These are phyloP conservation scores for Fusarium brevicatenulatum DNA, from an alignment of 2,329 filamentous ascomycete genomes.

Conservation along the genomic window DNA sequence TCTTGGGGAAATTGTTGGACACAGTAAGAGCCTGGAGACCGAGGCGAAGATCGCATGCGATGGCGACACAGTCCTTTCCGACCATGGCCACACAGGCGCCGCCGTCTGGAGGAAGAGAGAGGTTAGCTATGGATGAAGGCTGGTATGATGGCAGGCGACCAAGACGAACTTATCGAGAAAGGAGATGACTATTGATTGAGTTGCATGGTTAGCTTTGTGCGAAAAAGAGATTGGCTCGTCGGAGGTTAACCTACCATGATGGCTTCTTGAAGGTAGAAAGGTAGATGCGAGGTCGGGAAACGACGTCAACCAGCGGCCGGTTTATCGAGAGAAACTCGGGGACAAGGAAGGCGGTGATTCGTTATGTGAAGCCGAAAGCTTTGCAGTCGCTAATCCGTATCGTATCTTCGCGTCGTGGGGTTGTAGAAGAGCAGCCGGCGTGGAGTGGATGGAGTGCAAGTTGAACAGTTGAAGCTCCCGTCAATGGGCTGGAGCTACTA, in stretches of 20 bases:
- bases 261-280: slow-evolving; percentile 28
- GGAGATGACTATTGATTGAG: slow-evolving; percentile 75
- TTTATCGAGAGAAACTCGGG: slow-evolving; percentile 18
- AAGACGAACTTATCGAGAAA: slow-evolving; percentile 88
- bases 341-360: neutral
- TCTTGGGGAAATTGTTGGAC: slow-evolving; percentile 99
- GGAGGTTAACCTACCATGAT: slow-evolving; percentile 45
- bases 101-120: slow-evolving; percentile 65
- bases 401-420: slow-evolving; percentile 8
- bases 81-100: slow-evolving; percentile 99
- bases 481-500: slow-evolving; percentile 32
- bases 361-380: neutral
- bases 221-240: neutral
- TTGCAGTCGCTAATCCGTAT: slow-evolving; percentile 15
- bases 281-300: slow-evolving; percentile 35
- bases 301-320: slow-evolving; percentile 39
- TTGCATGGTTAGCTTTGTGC: slow-evolving; percentile 46
- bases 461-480: slow-evolving; percentile 39
- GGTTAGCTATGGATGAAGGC: slow-evolving; percentile 22
- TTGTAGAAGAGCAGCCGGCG: slow-evolving; percentile 17
- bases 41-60: slow-evolving; percentile 97
- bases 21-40: slow-evolving; percentile 96
- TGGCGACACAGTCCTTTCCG: slow-evolving; percentile 99
- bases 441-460: slow-evolving; percentile 34
- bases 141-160: neutral